Percentiles rank a stretch among this genome's conserved stretches.
phyloP scores from a whole-genome alignment of 495 filamentous ascomycete genomes.

The Parachaetomium inaequale region DNA sequence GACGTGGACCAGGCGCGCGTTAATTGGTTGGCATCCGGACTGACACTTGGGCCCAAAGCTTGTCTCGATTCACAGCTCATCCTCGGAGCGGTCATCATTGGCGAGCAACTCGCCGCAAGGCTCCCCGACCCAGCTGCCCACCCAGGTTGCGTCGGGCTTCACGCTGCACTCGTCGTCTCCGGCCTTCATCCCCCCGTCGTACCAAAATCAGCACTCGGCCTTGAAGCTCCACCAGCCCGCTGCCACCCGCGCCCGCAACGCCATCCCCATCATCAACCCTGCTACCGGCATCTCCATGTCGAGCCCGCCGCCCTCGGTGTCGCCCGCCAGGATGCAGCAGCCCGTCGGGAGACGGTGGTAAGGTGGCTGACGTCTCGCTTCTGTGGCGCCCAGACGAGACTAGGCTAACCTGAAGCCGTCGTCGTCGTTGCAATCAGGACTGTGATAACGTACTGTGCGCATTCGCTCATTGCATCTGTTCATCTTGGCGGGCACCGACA shows the following conservation, averaged over 20 bases:
- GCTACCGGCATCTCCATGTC: conserved; percentile 82
- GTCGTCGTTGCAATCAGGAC: conserved; percentile 32
- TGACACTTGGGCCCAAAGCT: conserved; percentile 51
- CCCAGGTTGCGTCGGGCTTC: conserved; percentile 71
- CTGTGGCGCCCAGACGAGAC: conserved; percentile 30
- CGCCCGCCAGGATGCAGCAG: conserved; percentile 75
- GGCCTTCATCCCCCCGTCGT: conserved; percentile 60
- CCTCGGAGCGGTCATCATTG: conserved; percentile 89
- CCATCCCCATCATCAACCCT: conserved; percentile 98
- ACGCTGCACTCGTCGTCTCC: conserved; percentile 74
- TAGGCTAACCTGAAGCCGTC: conserved; percentile 27
- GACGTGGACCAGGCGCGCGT: not conserved
- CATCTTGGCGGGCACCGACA: conserved; percentile 42
- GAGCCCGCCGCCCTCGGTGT: conserved; percentile 88
- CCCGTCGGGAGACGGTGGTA: conserved; percentile 53
- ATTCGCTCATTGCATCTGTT: conserved; percentile 32
- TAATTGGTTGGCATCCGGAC: conserved; percentile 15
- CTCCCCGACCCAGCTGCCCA: conserved; percentile 69
- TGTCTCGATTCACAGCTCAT: conserved; percentile 78
- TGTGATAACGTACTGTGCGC: conserved; percentile 27
- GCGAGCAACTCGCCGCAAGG: conserved; percentile 91
- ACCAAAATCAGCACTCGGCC: conserved; percentile 49
- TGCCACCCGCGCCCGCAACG: conserved; percentile 84
- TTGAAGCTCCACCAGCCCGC: conserved; percentile 83
- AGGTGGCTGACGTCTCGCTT: conserved; percentile 32